A percentile compares a stretch with the other conserved stretches of the same genome.
These are phyloP conservation scores for Lecanicillium sp. DNA, from an alignment of 2,329 filamentous ascomycete genomes.

Conservation along the genomic window DNA sequence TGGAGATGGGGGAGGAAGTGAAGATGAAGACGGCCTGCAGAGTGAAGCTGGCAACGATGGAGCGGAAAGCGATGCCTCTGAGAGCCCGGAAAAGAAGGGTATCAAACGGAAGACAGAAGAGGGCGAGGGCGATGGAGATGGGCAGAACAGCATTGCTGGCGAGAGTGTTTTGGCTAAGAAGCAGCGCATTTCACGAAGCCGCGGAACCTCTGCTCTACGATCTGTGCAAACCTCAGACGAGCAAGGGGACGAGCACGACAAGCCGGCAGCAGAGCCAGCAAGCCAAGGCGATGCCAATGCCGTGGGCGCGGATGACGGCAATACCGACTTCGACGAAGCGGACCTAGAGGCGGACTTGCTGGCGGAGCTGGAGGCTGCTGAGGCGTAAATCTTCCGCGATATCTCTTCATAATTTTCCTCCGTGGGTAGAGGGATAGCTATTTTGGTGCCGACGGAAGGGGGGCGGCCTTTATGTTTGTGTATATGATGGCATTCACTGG, in stretches of 20 bases:
- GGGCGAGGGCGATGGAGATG: slow-evolving; percentile 24
- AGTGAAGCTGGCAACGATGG: slow-evolving; percentile 10
- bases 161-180: slow-evolving; percentile 42
- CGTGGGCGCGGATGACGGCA: slow-evolving; percentile 14
- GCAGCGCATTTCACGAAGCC: slow-evolving; percentile 37
- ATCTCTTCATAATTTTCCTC: too few relatives aligned
- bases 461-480: too few relatives aligned
- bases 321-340: slow-evolving; percentile 40
- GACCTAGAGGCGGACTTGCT: slow-evolving; percentile 58
- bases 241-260: slow-evolving; percentile 7
- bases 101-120: slow-evolving; percentile 24
- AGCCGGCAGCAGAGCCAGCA: too few relatives aligned
- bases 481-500: slow-evolving; percentile 5
- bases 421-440: too few relatives aligned
- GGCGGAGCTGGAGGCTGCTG: slow-evolving; percentile 45
- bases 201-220: slow-evolving; percentile 38
- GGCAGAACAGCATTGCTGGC: slow-evolving; percentile 17
- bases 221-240: slow-evolving; percentile 34
- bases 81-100: slow-evolving; percentile 17
- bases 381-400: slow-evolving; percentile 9
- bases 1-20: slow-evolving; percentile 12
- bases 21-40: slow-evolving; percentile 15
- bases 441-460: too few relatives aligned
- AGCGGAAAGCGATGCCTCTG: slow-evolving; percentile 20
- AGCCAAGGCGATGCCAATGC: slow-evolving; percentile 19